Evolutionary conservation across 768 basidiomycete species (phyloP).

Genomic region (Harrya chromipes): DNA sequence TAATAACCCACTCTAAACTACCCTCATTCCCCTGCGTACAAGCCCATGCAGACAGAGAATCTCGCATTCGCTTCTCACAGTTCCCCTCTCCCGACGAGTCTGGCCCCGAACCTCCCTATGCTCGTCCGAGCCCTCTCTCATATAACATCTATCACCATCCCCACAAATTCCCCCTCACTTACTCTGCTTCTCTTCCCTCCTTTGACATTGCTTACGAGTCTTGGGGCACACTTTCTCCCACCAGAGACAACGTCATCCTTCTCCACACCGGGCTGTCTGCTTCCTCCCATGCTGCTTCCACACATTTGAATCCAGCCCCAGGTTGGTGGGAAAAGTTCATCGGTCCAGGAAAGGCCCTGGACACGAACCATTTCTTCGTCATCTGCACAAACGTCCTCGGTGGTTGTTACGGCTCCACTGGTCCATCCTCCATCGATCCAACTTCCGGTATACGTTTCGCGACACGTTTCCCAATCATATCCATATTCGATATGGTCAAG

Average conservation of each 20-base stretch:
- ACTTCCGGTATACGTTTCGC: constrained; percentile 71
- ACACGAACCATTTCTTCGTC: constrained; percentile 89
- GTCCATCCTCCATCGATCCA: constrained; percentile 82
- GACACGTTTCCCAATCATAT: constrained; percentile 87
- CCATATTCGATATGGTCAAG: constrained; percentile 95
- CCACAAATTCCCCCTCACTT: constrained; percentile 61
- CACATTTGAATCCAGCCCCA: constrained; percentile 66
- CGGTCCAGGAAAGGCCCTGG: constrained; percentile 89
- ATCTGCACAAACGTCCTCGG: constrained; percentile 97
- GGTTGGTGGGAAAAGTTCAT: constrained; percentile 99
- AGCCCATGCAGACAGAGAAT: constrained; percentile 71
- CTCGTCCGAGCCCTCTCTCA: constrained; percentile 69
- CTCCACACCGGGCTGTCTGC: constrained; percentile 96
- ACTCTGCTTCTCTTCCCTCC: constrained; percentile 56
- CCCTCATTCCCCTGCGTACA: constrained; percentile 74
- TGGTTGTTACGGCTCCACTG: constrained; percentile 97
- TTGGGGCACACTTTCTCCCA: constrained; percentile 85
- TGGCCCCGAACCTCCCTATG: constrained; percentile 82
- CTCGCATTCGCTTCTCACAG: constrained; percentile 38
- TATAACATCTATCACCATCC: constrained; percentile 69
- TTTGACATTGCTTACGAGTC: constrained; percentile 96
- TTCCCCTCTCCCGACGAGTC: constrained; percentile 35
- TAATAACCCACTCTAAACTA: constrained; percentile 9
- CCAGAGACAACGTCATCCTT: constrained; percentile 84
- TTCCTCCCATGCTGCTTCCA: constrained; percentile 91